phyloP scores from a whole-genome alignment of 305 asterid species.

The Fraxinus paxiana region DNA sequence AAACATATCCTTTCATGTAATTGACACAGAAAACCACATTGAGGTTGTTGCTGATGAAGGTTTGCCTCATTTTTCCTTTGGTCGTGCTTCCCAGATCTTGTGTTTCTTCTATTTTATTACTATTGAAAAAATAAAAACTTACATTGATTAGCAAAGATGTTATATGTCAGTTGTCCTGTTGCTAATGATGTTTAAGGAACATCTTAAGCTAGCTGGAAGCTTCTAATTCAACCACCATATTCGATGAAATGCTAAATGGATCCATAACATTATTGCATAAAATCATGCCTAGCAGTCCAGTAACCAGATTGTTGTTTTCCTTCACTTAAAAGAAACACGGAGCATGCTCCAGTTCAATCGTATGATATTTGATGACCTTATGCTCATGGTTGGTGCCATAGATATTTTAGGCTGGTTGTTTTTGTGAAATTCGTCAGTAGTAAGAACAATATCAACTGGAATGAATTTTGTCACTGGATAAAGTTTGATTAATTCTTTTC shows the following conservation, averaged over 20 bases:
- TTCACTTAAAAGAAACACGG: not conserved
- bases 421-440: not conserved
- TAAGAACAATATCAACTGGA: not conserved
- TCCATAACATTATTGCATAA: not conserved
- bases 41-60: slow-evolving; percentile 92
- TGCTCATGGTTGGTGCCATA: not conserved
- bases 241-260: not conserved
- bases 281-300: not conserved
- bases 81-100: slow-evolving; percentile 12
- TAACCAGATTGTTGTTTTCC: not conserved
- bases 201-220: not conserved
- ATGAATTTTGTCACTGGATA: not conserved
- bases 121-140: not conserved
- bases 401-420: not conserved
- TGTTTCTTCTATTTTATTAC: slow-evolving; percentile 11
- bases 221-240: not conserved
- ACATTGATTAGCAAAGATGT: not conserved
- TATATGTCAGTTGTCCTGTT: not conserved
- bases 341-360: not conserved
- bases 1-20: slow-evolving; percentile 71
- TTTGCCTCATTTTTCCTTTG: slow-evolving; percentile 29
- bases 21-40: slow-evolving; percentile 65
- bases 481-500: not conserved
- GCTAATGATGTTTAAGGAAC: not conserved
- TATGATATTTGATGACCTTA: not conserved